Evolutionary conservation across 2,329 filamentous ascomycete species (phyloP).

Genomic region (Bipolaris gigantea): DNA sequence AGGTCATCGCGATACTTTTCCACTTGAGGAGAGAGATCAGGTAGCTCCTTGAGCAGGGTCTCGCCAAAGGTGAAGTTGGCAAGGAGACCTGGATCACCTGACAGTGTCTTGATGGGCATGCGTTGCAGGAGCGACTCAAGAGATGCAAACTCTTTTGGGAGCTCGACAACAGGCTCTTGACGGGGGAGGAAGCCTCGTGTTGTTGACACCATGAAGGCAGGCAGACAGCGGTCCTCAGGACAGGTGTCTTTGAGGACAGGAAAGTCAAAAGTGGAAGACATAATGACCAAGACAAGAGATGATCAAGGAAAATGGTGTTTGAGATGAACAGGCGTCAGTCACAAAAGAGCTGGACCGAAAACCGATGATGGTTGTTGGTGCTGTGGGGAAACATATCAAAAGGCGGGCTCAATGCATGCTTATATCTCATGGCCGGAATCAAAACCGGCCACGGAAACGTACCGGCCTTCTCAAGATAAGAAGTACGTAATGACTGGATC

Average conservation of each 20-base stretch:
- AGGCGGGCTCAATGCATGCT: slow-evolving; percentile 25
- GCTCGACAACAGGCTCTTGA: slow-evolving; percentile 50
- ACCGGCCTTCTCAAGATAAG: slow-evolving; percentile 42
- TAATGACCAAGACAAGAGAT: slow-evolving; percentile 38
- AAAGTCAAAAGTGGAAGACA: slow-evolving; percentile 51
- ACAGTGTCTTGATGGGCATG: slow-evolving; percentile 76
- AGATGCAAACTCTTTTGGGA: slow-evolving; percentile 73
- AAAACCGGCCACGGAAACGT: slow-evolving; percentile 36
- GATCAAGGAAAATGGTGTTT: slow-evolving; percentile 1
- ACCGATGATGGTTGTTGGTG: slow-evolving; percentile 8
- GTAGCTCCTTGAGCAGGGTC: slow-evolving; percentile 71
- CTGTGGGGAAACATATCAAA: slow-evolving; percentile 7
- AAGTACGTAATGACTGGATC: slow-evolving; percentile 45
- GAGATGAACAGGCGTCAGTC: background rate
- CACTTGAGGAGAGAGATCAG: slow-evolving; percentile 73
- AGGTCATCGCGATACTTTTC: slow-evolving; percentile 73
- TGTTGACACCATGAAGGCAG: slow-evolving; percentile 79
- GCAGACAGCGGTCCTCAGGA: slow-evolving; percentile 64
- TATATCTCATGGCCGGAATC: slow-evolving; percentile 44
- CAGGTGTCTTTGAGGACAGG: slow-evolving; percentile 64
- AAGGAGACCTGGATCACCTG: slow-evolving; percentile 76
- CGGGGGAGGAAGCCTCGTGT: slow-evolving; percentile 74
- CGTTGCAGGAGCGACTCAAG: slow-evolving; percentile 72
- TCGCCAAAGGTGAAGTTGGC: slow-evolving; percentile 74
- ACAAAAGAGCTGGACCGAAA: slow-evolving; percentile 1